Conservation (phyloP, 345 rosid genomes). For the Jatropha curcas region DNA sequence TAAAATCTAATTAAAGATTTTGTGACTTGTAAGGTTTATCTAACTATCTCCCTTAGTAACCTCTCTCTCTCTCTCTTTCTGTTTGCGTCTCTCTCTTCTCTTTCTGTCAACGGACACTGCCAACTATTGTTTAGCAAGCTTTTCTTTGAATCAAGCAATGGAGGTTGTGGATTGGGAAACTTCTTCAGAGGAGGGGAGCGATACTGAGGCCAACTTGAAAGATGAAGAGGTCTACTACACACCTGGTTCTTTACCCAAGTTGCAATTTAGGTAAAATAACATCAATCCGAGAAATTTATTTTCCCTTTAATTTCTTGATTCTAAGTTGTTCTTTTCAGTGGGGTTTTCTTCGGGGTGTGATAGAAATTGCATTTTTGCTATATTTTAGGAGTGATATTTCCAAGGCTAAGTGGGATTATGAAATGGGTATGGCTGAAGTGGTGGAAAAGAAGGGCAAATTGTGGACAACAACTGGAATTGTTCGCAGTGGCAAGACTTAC, state of each 20-base stretch:
- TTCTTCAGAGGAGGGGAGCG: conserved; percentile 23
- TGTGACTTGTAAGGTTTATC: too few relatives aligned
- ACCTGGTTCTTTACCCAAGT: conserved; percentile 22
- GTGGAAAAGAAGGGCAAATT: conserved; percentile 71
- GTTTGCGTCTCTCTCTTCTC: too few relatives aligned
- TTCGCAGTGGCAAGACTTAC: conserved; percentile 51
- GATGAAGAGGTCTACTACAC: conserved; percentile 30
- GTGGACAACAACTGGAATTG: conserved; percentile 79
- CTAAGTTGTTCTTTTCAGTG: neutral
- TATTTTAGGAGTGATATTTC: conserved; percentile 53
- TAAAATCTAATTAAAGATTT: too few relatives aligned
- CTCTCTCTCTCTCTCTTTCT: too few relatives aligned
- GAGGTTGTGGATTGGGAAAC: conserved; percentile 29
- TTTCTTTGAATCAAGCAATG: neutral
- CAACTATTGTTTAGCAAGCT: neutral
- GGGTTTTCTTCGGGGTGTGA: neutral
- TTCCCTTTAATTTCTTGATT: neutral
- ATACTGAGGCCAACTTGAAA: conserved; percentile 13
- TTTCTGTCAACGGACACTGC: too few relatives aligned
- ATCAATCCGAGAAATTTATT: neutral
- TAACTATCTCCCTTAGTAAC: too few relatives aligned
- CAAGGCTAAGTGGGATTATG: conserved; percentile 60
- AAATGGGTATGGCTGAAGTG: conserved; percentile 64
- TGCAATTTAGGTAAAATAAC: conserved; percentile 37
- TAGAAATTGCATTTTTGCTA: neutral